phyloP scores from a whole-genome alignment of 306 rosid species.

The Senna siamea region DNA sequence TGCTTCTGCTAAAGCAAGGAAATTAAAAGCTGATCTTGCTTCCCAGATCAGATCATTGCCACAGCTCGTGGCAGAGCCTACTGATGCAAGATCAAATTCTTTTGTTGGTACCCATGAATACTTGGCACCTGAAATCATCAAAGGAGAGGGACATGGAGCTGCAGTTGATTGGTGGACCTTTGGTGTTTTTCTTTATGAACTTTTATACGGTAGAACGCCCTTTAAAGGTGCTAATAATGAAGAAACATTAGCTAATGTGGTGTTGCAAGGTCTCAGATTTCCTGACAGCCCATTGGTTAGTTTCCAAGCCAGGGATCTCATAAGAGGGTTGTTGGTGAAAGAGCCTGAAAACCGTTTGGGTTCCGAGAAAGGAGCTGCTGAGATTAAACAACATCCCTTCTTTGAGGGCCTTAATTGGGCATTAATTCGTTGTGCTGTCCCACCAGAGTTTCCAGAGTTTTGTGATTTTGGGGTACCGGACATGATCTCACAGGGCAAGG shows the following conservation, averaged over 20 bases:
- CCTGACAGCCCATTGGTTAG: constrained; percentile 74
- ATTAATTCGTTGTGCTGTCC: constrained; percentile 73
- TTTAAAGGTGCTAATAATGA: constrained; percentile 78
- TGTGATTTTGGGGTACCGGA: constrained; percentile 60
- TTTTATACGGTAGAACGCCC: constrained; percentile 79
- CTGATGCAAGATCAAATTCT: constrained; percentile 84
- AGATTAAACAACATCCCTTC: constrained; percentile 88
- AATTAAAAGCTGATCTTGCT: constrained; percentile 56
- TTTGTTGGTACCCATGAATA: constrained; percentile 94
- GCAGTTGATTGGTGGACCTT: constrained; percentile 98
- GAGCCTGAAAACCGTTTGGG: constrained; percentile 86
- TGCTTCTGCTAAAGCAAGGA: constrained; percentile 64
- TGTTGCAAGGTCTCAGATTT: constrained; percentile 67
- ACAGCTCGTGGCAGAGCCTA: constrained; percentile 91
- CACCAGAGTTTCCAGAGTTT: constrained; percentile 79
- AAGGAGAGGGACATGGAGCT: constrained; percentile 92
- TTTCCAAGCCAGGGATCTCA: constrained; percentile 81
- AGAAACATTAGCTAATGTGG: constrained; percentile 81
- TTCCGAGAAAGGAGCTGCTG: constrained; percentile 82
- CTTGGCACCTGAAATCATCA: constrained; percentile 91
- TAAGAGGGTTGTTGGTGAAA: constrained; percentile 73
- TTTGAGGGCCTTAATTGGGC: constrained; percentile 94
- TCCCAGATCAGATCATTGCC: constrained; percentile 75
- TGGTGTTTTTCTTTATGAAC: constrained; percentile 89
- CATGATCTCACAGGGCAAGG: constrained; percentile 51